Conservation (phyloP, 805 yeast species). For the Candida vartiovaarae region DNA sequence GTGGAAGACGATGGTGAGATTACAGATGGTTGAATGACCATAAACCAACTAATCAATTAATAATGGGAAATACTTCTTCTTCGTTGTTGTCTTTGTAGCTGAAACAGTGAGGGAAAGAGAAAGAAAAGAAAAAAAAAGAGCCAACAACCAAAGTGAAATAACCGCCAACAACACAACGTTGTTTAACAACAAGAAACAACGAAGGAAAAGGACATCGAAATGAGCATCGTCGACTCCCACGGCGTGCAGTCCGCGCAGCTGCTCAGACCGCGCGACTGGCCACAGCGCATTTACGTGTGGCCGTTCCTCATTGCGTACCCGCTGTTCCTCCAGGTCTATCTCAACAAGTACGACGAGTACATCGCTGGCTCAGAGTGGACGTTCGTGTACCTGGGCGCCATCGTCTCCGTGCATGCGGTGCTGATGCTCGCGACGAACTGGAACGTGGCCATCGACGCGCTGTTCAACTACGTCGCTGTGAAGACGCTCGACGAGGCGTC, state of each 20-base stretch:
- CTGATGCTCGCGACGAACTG: slow-evolving; percentile 91
- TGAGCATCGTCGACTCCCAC: slow-evolving; percentile 59
- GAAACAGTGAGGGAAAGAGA: no score
- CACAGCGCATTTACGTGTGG: slow-evolving; percentile 69
- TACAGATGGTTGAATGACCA: slow-evolving; percentile 17
- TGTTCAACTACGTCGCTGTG: slow-evolving; percentile 60
- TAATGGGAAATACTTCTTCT: no score
- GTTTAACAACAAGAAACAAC: no score
- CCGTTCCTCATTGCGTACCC: slow-evolving; percentile 82
- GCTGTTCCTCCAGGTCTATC: slow-evolving; percentile 56
- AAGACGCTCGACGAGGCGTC: slow-evolving; percentile 53
- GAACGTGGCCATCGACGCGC: slow-evolving; percentile 66
- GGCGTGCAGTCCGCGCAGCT: slow-evolving; percentile 67
- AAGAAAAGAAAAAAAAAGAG: no score
- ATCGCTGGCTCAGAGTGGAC: slow-evolving; percentile 95
- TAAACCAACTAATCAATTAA: no score
- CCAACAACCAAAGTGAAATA: no score
- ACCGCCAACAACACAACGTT: no score
- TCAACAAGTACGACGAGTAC: slow-evolving; percentile 65
- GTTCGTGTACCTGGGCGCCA: slow-evolving; percentile 71
- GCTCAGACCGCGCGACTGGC: slow-evolving; percentile 56
- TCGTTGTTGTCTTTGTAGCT: no score
- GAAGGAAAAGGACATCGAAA: not conserved
- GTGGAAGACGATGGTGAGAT: slow-evolving; percentile 46
- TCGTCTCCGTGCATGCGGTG: slow-evolving; percentile 66